phyloP scores from a whole-genome alignment of 1,284 basidiomycete genomes.

The Gymnopus androsaceus region DNA sequence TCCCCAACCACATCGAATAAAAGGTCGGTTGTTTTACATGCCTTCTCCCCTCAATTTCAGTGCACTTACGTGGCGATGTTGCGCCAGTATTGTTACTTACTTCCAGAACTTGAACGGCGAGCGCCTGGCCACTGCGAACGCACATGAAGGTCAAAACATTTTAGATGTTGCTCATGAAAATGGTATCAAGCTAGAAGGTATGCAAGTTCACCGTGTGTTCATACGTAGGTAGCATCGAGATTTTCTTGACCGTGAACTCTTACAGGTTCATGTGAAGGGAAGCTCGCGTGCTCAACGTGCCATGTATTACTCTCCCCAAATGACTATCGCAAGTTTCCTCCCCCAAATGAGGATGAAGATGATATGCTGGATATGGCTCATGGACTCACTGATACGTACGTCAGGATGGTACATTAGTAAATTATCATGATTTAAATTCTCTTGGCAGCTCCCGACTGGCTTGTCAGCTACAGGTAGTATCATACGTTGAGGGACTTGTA shows the following conservation, averaged over 20 bases:
- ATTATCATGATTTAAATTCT: no score
- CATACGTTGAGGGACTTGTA: no score
- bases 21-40: no score
- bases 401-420: background rate
- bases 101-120: no score
- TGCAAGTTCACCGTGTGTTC: background rate
- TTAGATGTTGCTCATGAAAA: background rate
- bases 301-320: background rate
- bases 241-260: background rate
- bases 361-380: slow-evolving; percentile 1
- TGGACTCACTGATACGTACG: background rate
- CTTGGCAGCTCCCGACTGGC: no score
- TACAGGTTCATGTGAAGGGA: background rate
- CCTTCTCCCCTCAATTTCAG: no score
- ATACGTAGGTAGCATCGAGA: no score
- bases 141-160: background rate
- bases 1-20: no score
- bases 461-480: no score
- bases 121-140: no score
- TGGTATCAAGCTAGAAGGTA: background rate
- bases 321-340: background rate
- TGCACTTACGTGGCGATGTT: no score
- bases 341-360: background rate
- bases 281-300: background rate
- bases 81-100: no score